Conservation (phyloP, 805 yeast species). For the Maudiozyma barnettii region DNA sequence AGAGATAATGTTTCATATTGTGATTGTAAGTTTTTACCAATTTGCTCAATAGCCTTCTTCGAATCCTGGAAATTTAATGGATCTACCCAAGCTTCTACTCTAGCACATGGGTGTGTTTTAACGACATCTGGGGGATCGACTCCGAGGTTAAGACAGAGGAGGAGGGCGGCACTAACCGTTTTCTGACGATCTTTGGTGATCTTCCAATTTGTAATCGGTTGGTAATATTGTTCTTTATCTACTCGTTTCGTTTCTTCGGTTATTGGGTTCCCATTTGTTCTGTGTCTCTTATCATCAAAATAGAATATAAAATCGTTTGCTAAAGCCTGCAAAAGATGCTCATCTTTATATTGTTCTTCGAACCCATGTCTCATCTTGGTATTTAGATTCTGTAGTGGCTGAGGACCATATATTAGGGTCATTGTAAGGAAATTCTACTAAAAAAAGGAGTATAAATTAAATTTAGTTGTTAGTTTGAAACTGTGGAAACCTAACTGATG, state of each 20-base stretch:
- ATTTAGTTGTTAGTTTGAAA: no score
- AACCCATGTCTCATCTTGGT: slow-evolving; percentile 60
- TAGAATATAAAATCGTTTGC: slow-evolving; percentile 70
- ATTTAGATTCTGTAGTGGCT: slow-evolving; percentile 40
- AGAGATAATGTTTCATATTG: slow-evolving; percentile 86
- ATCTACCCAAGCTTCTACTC: slow-evolving; percentile 87
- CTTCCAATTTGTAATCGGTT: slow-evolving; percentile 84
- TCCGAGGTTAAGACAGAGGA: slow-evolving; percentile 82
- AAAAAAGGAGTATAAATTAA: no score
- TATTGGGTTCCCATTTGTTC: slow-evolving; percentile 76
- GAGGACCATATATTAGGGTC: slow-evolving; percentile 27
- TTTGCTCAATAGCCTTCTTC: slow-evolving; percentile 81
- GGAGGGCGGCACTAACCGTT: slow-evolving; percentile 87
- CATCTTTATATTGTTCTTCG: slow-evolving; percentile 42
- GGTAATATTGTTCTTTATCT: slow-evolving; percentile 42
- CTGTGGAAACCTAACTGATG: no score
- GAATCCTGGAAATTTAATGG: slow-evolving; percentile 75
- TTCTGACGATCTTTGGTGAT: slow-evolving; percentile 81
- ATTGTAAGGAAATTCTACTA: slow-evolving; percentile 5
- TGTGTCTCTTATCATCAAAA: slow-evolving; percentile 86
- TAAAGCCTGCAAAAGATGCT: slow-evolving; percentile 44
- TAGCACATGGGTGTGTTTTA: slow-evolving; percentile 88
- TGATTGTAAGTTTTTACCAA: slow-evolving; percentile 77
- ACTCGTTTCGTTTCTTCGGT: slow-evolving; percentile 41
- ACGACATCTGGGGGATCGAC: slow-evolving; percentile 96